Conservation (phyloP, 2,329 filamentous ascomycete genomes). For the Neophaeococcomyces aloes region DNA sequence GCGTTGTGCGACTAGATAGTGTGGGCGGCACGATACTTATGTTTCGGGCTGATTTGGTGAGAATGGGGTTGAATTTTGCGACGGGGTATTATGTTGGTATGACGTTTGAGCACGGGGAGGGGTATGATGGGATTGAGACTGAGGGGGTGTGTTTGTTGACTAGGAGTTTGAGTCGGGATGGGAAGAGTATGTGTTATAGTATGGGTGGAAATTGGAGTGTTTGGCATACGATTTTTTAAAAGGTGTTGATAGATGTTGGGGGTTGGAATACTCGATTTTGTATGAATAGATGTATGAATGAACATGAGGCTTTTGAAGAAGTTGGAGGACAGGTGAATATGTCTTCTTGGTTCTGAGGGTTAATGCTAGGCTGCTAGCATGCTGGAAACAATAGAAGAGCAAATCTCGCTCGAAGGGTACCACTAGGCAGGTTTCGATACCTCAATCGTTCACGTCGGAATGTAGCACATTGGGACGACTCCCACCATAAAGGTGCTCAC, state of each 20-base stretch:
- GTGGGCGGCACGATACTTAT: conserved; percentile 3
- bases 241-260: no score
- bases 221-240: conserved; percentile 1
- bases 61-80: conserved; percentile 4
- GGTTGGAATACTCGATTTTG: no score
- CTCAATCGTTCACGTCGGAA: no score
- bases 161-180: conserved; percentile 1
- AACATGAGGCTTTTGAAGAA: neutral
- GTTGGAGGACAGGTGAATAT: neutral
- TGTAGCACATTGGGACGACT: no score
- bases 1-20: conserved; percentile 1
- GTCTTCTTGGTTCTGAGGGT: no score
- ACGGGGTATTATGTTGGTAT: conserved; percentile 5
- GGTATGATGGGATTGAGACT: conserved; percentile 5
- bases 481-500: conserved; percentile 25
- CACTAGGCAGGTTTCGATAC: no score
- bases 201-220: neutral
- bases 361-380: conserved; percentile 1
- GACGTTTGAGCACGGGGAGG: conserved; percentile 5
- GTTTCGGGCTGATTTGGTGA: neutral
- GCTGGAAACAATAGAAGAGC: neutral
- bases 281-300: no score
- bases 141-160: conserved; percentile 4
- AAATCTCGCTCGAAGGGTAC: no score
- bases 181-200: neutral